Percentiles rank a stretch among this genome's conserved stretches.
phyloP scores from a whole-genome alignment of 2,329 filamentous ascomycete species.

The Neospermospora avenae region DNA sequence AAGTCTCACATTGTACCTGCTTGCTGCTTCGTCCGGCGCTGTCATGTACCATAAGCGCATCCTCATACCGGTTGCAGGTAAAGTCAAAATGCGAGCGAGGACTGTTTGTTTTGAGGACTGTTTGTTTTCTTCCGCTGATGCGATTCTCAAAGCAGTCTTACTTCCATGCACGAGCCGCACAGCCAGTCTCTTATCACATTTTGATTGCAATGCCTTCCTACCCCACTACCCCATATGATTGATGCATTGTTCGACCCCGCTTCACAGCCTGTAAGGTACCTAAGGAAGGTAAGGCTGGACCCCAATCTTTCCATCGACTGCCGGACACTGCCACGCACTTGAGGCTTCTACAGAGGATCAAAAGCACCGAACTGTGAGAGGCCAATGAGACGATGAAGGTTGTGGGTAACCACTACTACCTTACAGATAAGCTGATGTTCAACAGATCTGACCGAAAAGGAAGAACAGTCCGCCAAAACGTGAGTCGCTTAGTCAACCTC shows the following conservation, averaged over 20 bases:
- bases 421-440: background rate
- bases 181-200: background rate
- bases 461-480: background rate
- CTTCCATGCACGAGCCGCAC: background rate
- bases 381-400: background rate
- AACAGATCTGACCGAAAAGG: background rate
- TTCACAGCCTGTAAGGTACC: too few relatives aligned
- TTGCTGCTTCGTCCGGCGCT: background rate
- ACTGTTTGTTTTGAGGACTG: too few relatives aligned
- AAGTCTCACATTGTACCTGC: background rate
- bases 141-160: background rate
- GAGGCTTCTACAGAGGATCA: background rate
- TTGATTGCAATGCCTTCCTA: background rate
- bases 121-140: background rate
- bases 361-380: background rate
- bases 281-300: background rate
- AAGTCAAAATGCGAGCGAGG: background rate
- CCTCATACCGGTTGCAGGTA: background rate
- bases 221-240: constrained; percentile 1
- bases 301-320: background rate
- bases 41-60: constrained; percentile 6
- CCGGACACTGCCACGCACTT: background rate
- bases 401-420: background rate
- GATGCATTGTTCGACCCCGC: background rate
- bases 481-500: background rate